Evolutionary conservation across 441 rosid species (phyloP).

Genomic region (Populus trichocarpa): DNA sequence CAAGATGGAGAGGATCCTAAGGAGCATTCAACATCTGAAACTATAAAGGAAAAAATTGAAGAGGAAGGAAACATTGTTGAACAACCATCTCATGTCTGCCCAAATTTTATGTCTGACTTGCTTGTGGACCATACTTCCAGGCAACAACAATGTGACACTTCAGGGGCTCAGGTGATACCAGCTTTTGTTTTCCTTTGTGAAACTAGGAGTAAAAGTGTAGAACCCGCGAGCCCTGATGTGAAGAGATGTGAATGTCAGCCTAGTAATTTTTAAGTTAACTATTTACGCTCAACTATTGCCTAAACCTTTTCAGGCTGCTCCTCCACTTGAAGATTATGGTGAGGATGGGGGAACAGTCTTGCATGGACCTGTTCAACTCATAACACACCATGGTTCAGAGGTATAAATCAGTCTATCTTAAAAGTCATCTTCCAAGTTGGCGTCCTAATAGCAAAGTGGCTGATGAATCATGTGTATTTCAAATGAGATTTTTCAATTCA

Average conservation of each 20-base stretch:
- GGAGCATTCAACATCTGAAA: constrained; percentile 17
- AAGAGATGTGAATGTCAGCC: constrained; percentile 3
- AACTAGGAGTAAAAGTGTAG: constrained; percentile 4
- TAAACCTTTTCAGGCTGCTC: constrained; percentile 18
- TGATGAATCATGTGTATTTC: background rate
- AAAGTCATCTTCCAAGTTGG: constrained; percentile 1
- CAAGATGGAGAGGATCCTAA: constrained; percentile 18
- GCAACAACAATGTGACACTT: constrained; percentile 18
- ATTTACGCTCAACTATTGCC: constrained; percentile 16
- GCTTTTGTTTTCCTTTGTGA: constrained; percentile 6
- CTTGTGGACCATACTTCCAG: constrained; percentile 16
- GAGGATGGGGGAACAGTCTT: constrained; percentile 10
- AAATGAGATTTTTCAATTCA: background rate
- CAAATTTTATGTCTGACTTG: constrained; percentile 17
- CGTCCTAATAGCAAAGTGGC: constrained; percentile 4
- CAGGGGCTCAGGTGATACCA: constrained; percentile 29
- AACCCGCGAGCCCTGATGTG: background rate
- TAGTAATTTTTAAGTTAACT: constrained; percentile 3
- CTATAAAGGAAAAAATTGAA: background rate
- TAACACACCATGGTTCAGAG: constrained; percentile 23
- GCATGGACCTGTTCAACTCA: constrained; percentile 14
- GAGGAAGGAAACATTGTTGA: constrained; percentile 12
- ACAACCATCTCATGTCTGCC: constrained; percentile 18
- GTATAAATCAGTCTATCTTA: constrained; percentile 8
- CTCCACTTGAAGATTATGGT: constrained; percentile 17